Evolutionary conservation across 208 protist species (phyloP).

Genomic region (Crithidia sp.): DNA sequence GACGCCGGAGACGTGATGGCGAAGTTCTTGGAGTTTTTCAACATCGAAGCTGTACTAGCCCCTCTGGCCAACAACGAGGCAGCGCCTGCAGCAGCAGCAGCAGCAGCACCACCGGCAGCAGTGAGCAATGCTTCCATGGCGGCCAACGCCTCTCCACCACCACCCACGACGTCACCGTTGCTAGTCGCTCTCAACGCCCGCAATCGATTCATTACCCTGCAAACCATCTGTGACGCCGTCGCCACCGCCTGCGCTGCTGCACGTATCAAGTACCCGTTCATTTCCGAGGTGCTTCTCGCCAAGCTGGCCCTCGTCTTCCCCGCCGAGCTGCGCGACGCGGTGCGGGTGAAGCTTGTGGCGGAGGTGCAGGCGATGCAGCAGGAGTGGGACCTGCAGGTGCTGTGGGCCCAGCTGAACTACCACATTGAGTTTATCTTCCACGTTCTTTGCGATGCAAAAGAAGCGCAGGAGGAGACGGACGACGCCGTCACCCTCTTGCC

Average conservation of each 20-base stretch:
- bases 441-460: slow-evolving; percentile 77
- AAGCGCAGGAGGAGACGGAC: slow-evolving; percentile 59
- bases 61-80: slow-evolving; percentile 3
- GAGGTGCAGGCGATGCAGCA: slow-evolving; percentile 59
- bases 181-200: not conserved
- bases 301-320: slow-evolving; percentile 18
- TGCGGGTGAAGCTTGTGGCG: slow-evolving; percentile 47
- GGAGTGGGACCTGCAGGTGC: slow-evolving; percentile 76
- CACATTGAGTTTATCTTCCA: slow-evolving; percentile 81
- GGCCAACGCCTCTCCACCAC: not conserved
- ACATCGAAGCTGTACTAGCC: slow-evolving; percentile 19
- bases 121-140: not conserved
- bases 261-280: slow-evolving; percentile 17
- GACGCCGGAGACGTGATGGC: slow-evolving; percentile 14
- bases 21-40: slow-evolving; percentile 36
- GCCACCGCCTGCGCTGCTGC: slow-evolving; percentile 13
- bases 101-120: not conserved
- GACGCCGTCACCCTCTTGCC: slow-evolving; percentile 65
- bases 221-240: slow-evolving; percentile 12
- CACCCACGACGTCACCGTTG: slow-evolving; percentile 7
- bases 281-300: slow-evolving; percentile 8
- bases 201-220: slow-evolving; percentile 23
- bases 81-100: not conserved
- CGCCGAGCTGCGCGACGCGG: slow-evolving; percentile 27
- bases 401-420: slow-evolving; percentile 87